These are phyloP conservation scores for Trichoderma reesei DNA, from an alignment of 495 filamentous ascomycete genomes.

Conservation along the genomic window DNA sequence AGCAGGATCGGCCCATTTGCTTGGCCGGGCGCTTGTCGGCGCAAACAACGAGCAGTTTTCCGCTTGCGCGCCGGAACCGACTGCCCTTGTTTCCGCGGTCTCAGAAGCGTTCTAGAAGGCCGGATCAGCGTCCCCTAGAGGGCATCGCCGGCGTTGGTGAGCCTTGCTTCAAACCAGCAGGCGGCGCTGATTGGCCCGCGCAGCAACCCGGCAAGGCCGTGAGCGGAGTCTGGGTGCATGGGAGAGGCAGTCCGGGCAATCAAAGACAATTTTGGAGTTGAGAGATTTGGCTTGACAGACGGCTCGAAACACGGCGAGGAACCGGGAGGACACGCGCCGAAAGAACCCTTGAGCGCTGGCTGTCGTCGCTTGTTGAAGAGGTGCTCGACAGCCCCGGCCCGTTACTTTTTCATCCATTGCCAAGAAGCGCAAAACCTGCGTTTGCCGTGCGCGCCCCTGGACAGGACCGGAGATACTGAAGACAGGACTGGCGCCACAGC, in stretches of 20 bases:
- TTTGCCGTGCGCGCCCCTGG: not conserved
- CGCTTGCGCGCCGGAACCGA: not conserved
- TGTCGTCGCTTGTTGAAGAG: not conserved
- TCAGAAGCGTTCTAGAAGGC: slow-evolving; percentile 6
- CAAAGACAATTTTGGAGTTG: not conserved
- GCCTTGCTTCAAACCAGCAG: not conserved
- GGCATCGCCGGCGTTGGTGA: not conserved
- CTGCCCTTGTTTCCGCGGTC: not conserved
- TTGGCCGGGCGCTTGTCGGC: not conserved
- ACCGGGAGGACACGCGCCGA: no score
- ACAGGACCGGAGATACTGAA: no score
- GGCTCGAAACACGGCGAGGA: no score
- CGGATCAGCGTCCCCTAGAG: not conserved
- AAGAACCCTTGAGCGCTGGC: not conserved
- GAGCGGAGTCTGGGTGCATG: not conserved
- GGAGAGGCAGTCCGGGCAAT: not conserved
- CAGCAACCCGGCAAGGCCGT: not conserved
- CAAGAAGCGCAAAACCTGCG: not conserved
- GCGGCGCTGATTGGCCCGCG: not conserved
- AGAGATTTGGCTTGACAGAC: no score
- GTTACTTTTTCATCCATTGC: not conserved
- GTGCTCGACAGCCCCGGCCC: not conserved
- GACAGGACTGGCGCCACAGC: not conserved
- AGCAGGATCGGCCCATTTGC: not conserved
- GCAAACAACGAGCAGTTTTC: not conserved